Base-by-base conservation (phyloP, 2,329 filamentous ascomycete genomes). In the Bipolaris cookei region DNA sequence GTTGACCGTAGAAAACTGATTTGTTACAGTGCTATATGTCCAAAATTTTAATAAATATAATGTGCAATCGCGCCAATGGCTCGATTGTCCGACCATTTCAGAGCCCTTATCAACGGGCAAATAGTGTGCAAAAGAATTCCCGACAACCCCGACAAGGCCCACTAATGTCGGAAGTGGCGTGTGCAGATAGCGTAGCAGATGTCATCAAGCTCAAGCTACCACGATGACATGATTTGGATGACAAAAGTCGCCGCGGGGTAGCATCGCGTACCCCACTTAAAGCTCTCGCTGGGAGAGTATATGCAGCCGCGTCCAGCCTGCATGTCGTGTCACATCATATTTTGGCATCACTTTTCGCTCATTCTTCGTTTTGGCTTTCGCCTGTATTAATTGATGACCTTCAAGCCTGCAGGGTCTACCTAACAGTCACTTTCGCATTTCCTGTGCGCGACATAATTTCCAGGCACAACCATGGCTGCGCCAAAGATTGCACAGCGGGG, bases 401-500 rank as follows among this genome's bases (percentile, higher is more conserved):
- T 21, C 6, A 8, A 16, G 1, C 8, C 6, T 3, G 34, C 4
- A n/a, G 18, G 20, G 38, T 42, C 46, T 20, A 34, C 25, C 18
- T 20, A 34, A 44, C 7, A 39, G 5, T 32, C 16, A 20, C 28
- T 11, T 30, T 23, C 16, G 37, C 30, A 42, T 43, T 23, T 38
- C 21, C 37, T 20, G 30, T 14, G 18, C 23, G 21, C 45, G 20
- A 39, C 44, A 5, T 28, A 47, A 11, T 48, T n/a, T 18, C 35
- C 13, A 37, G 21, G 13, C 34, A 32, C 32, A 39, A 72, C 18
- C 32, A 57, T 76, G 72, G 64, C 60, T n/a, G 62, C 67, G 42
- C 49, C 62, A 56, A 61, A 68, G 30, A 68, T 67, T n/a, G 58
- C 61, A 28, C 51, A 58, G 64, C 83, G 86, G 61, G 88, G 88